Conservation (phyloP, 805 yeast genomes). For the Candida krabiensis region DNA sequence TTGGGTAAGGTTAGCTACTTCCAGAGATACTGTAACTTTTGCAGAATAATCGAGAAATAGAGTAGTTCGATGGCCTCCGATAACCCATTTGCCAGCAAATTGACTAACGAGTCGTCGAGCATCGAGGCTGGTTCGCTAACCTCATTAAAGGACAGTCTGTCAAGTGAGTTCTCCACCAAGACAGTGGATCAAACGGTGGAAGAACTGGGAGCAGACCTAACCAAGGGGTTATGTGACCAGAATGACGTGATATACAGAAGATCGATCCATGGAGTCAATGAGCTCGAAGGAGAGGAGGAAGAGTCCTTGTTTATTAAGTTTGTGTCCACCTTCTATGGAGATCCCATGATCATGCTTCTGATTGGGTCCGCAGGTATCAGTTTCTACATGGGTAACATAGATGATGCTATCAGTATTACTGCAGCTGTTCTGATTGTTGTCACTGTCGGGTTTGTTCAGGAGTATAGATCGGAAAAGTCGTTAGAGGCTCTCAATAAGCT, state of each 20-base stretch:
- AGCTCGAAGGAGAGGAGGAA: constrained; percentile 71
- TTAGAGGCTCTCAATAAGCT: constrained; percentile 87
- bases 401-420: constrained; percentile 93
- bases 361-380: constrained; percentile 88
- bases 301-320: constrained; percentile 75
- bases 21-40: too few species aligned
- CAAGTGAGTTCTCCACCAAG: constrained; percentile 60
- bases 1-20: too few species aligned
- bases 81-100: constrained; percentile 23
- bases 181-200: constrained; percentile 64
- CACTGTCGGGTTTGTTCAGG: constrained; percentile 96
- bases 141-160: constrained; percentile 26
- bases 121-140: constrained; percentile 7
- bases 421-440: constrained; percentile 92
- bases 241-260: constrained; percentile 76
- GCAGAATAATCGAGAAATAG: too few species aligned
- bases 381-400: constrained; percentile 91
- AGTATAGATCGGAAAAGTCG: constrained; percentile 92
- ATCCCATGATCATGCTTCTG: constrained; percentile 83
- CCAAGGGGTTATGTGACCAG: constrained; percentile 60
- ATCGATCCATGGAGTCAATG: constrained; percentile 78
- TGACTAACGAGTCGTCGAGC: constrained; percentile 12
- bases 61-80: constrained; percentile 23
- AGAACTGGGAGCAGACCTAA: constrained; percentile 61
- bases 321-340: constrained; percentile 77